Conservation (phyloP, 2,329 filamentous ascomycete genomes). For the Tolypocladium paradoxum region DNA sequence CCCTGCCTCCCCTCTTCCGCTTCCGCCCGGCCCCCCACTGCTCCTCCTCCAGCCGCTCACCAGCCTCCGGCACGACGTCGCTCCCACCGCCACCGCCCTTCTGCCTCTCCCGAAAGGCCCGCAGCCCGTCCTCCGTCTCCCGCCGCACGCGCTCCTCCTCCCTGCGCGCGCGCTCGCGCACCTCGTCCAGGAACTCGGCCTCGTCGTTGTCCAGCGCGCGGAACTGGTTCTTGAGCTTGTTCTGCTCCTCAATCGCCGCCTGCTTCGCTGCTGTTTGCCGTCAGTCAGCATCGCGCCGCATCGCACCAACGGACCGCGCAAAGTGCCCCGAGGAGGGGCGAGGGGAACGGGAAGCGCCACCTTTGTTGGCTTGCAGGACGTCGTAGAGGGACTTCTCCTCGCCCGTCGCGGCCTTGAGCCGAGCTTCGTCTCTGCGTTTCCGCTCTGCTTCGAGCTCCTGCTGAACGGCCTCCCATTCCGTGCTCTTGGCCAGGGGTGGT, state of each 20-base stretch:
- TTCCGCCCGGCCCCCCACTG: slow-evolving; percentile 23
- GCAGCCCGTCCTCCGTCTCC: slow-evolving; percentile 48
- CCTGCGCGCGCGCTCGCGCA: slow-evolving; percentile 34
- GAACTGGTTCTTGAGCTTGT: slow-evolving; percentile 65
- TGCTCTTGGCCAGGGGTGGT: slow-evolving; percentile 10
- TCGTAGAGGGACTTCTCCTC: slow-evolving; percentile 59
- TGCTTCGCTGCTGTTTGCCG: slow-evolving; percentile 57
- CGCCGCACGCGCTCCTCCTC: slow-evolving; percentile 43
- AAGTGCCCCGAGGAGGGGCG: too few species aligned
- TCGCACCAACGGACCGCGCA: too few species aligned
- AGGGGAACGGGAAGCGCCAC: too few species aligned
- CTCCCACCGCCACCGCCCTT: slow-evolving; percentile 12
- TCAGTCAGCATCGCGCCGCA: neutral
- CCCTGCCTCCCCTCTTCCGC: slow-evolving; percentile 25
- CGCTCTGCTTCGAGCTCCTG: slow-evolving; percentile 52
- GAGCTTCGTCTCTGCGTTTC: slow-evolving; percentile 39
- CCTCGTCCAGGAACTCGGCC: slow-evolving; percentile 59
- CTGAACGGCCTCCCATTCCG: slow-evolving; percentile 56
- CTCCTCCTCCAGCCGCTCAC: slow-evolving; percentile 15
- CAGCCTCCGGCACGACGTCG: slow-evolving; percentile 12
- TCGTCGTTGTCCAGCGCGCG: slow-evolving; percentile 69
- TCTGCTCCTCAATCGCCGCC: slow-evolving; percentile 68
- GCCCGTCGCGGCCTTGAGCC: slow-evolving; percentile 28
- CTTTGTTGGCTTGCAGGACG: slow-evolving; percentile 72
- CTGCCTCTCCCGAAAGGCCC: slow-evolving; percentile 43